These are phyloP conservation scores for Fistulifera pelliculosa DNA, from an alignment of 108 stramenopile species.

Conservation along the genomic window DNA sequence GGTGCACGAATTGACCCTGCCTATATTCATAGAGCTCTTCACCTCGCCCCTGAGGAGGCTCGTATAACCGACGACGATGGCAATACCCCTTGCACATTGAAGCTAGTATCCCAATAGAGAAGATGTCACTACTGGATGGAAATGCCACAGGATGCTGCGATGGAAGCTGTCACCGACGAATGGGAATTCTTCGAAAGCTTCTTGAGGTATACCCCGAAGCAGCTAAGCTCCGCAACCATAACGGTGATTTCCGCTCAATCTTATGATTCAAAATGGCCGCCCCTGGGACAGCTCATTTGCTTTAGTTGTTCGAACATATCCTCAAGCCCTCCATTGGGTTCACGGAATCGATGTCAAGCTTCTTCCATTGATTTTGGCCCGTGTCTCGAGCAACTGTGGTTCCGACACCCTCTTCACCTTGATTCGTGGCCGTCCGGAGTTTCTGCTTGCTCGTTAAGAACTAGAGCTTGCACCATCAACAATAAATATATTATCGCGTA, in stretches of 20 bases:
- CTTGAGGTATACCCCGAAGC: slow-evolving; percentile 33
- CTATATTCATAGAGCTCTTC: slow-evolving; percentile 37
- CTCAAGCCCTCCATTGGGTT: slow-evolving; percentile 40
- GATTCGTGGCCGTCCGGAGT: slow-evolving; percentile 24
- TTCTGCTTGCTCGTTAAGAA: neutral
- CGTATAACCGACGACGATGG: slow-evolving; percentile 27
- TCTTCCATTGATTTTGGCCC: slow-evolving; percentile 20
- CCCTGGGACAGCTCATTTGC: slow-evolving; percentile 27
- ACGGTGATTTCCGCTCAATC: slow-evolving; percentile 27
- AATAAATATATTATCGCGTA: neutral
- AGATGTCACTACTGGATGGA: slow-evolving; percentile 32
- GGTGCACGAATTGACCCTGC: slow-evolving; percentile 38
- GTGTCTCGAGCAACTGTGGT: slow-evolving; percentile 28
- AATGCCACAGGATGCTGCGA: slow-evolving; percentile 5
- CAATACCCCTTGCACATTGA: slow-evolving; percentile 39
- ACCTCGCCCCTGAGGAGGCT: slow-evolving; percentile 30
- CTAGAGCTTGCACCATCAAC: neutral
- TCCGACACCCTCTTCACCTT: slow-evolving; percentile 24
- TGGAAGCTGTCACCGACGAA: slow-evolving; percentile 25
- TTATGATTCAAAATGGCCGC: slow-evolving; percentile 41
- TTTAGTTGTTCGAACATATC: slow-evolving; percentile 23
- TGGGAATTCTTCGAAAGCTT: slow-evolving; percentile 21
- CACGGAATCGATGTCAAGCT: slow-evolving; percentile 20
- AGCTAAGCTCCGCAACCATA: slow-evolving; percentile 16
- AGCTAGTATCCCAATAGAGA: slow-evolving; percentile 44